Conservation (phyloP, 2,329 filamentous ascomycete species). For the Aspergillus aculeatinus region DNA sequence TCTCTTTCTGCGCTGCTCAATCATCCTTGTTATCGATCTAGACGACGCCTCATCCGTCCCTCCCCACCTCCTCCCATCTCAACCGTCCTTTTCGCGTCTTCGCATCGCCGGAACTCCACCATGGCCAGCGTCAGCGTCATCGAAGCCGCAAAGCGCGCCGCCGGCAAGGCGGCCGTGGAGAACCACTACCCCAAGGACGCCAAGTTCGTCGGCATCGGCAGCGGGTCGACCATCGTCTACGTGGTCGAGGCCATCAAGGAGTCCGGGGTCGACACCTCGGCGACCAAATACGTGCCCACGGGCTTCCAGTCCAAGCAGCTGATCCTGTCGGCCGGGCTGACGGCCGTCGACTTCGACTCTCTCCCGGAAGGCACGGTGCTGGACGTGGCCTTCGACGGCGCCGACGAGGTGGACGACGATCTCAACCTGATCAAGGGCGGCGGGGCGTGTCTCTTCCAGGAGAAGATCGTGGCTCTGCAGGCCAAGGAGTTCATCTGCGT, state of each 20-base stretch:
- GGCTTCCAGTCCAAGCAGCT: constrained; percentile 87
- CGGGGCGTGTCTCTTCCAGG: constrained; percentile 95
- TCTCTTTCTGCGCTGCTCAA: constrained; percentile 4
- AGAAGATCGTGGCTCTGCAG: constrained; percentile 87
- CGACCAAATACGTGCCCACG: constrained; percentile 86
- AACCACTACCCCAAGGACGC: constrained; percentile 61
- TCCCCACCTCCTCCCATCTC: constrained; percentile 3
- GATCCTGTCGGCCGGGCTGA: constrained; percentile 75
- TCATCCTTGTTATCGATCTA: constrained; percentile 3
- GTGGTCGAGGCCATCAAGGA: constrained; percentile 64
- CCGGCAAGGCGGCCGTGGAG: constrained; percentile 57
- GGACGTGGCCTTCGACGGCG: constrained; percentile 93
- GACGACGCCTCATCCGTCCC: background rate
- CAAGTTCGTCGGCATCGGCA: constrained; percentile 63
- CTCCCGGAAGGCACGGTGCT: constrained; percentile 65
- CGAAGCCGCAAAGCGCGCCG: constrained; percentile 61
- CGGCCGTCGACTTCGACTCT: constrained; percentile 74
- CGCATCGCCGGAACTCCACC: constrained; percentile 25
- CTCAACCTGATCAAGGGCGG: constrained; percentile 98
- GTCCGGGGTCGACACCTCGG: constrained; percentile 44
- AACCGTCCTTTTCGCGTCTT: background rate
- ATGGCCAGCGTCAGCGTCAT: constrained; percentile 41
- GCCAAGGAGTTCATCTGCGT: constrained; percentile 86
- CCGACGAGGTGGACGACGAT: constrained; percentile 92
- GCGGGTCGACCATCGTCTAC: constrained; percentile 65